phyloP scores from a whole-genome alignment of 352 stramenopile species.

The Halophytophthora polymorphica region DNA sequence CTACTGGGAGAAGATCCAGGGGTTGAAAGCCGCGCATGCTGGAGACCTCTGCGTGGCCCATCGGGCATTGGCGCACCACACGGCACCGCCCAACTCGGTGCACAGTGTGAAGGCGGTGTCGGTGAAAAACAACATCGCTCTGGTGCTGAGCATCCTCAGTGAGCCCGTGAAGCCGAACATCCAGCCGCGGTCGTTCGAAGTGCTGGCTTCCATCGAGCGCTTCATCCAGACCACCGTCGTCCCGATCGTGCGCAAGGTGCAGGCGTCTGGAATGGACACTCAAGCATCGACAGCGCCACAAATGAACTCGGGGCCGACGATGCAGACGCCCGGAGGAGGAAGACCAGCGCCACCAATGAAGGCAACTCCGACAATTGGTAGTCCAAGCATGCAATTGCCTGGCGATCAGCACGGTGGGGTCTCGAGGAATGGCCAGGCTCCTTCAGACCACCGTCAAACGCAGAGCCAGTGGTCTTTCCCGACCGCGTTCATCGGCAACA shows the following conservation, averaged over 20 bases:
- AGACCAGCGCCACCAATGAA: slow-evolving; percentile 1
- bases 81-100: slow-evolving; percentile 47
- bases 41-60: slow-evolving; percentile 57
- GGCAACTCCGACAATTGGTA: too few species aligned
- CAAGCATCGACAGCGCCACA: not conserved
- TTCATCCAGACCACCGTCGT: slow-evolving; percentile 80
- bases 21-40: slow-evolving; percentile 44
- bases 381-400: too few species aligned
- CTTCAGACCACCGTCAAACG: too few species aligned
- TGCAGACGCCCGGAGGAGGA: slow-evolving; percentile 1
- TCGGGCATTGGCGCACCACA: slow-evolving; percentile 64
- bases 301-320: slow-evolving; percentile 3
- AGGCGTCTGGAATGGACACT: slow-evolving; percentile 14
- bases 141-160: slow-evolving; percentile 67
- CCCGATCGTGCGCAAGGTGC: slow-evolving; percentile 71
- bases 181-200: slow-evolving; percentile 59
- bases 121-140: slow-evolving; percentile 77
- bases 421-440: too few species aligned
- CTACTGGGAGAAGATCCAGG: slow-evolving; percentile 75
- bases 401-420: too few species aligned
- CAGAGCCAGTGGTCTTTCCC: too few species aligned
- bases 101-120: slow-evolving; percentile 75
- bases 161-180: slow-evolving; percentile 28
- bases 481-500: too few species aligned
- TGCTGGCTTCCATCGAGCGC: slow-evolving; percentile 74